A percentile compares a stretch with the other conserved stretches of the same genome.
These are phyloP conservation scores for Trametes polyzona DNA, from an alignment of 1,284 basidiomycete genomes.

Conservation along the genomic window DNA sequence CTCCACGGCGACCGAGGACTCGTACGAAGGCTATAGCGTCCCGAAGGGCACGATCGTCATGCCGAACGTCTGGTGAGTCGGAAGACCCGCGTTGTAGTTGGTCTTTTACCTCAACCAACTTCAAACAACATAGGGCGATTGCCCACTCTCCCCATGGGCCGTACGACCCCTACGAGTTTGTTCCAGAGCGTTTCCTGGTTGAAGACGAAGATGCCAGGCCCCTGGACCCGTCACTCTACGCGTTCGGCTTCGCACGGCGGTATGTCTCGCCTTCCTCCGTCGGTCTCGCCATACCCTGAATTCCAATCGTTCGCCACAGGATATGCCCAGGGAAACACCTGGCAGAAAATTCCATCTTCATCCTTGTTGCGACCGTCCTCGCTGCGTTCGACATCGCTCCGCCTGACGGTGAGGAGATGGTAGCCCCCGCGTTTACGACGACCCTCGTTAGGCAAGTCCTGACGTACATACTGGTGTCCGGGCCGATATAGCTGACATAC, in stretches of 20 bases:
- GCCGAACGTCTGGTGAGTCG: conserved; percentile 23
- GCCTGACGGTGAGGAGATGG: conserved; percentile 10
- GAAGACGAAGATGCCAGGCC: conserved; percentile 1
- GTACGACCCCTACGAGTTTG: conserved; percentile 29
- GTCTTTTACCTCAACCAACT: background rate
- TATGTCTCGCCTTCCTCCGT: background rate
- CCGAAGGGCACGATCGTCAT: conserved; percentile 25
- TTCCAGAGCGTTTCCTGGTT: conserved; percentile 32
- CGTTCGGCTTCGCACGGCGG: conserved; percentile 28
- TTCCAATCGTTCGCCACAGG: conserved; percentile 10
- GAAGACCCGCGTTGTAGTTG: background rate
- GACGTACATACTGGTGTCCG: no score
- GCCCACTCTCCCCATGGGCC: conserved; percentile 27
- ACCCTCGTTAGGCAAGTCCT: conserved; percentile 23
- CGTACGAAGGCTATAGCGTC: conserved; percentile 24
- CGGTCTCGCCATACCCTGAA: background rate
- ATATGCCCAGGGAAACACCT: conserved; percentile 32
- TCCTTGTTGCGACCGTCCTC: conserved; percentile 28
- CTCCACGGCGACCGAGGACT: conserved; percentile 17
- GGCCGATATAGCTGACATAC: no score
- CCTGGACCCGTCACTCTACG: conserved; percentile 17
- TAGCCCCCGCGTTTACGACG: conserved; percentile 10
- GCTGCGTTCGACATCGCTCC: conserved; percentile 28
- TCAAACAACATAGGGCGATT: conserved; percentile 28
- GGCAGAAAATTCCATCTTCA: conserved; percentile 31